Conservation (phyloP, 2,329 filamentous ascomycete species). For the Sclerotinia borealis region DNA sequence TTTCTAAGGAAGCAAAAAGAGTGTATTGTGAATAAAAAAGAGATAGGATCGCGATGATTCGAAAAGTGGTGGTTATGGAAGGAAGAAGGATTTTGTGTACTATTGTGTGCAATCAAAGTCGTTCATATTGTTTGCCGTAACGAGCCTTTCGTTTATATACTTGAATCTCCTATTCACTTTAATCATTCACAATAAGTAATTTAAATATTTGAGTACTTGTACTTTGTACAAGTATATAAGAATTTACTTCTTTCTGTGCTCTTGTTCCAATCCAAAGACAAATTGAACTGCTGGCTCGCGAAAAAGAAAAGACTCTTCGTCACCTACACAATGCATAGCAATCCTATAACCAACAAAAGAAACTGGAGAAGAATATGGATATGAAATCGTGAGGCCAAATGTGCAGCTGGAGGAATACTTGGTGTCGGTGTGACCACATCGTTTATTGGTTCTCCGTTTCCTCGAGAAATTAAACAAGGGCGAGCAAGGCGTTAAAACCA, state of each 20-base stretch:
- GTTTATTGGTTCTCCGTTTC: neutral
- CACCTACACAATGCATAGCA: neutral
- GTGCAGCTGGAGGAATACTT: neutral
- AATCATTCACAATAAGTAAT: neutral
- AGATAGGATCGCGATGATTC: constrained; percentile 5
- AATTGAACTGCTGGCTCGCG: neutral
- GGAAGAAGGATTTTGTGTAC: neutral
- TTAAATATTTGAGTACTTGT: neutral
- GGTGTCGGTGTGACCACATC: neutral
- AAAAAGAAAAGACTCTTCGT: neutral
- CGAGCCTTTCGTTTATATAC: neutral
- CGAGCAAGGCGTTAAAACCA: constrained; percentile 4
- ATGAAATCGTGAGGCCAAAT: neutral
- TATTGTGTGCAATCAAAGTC: neutral
- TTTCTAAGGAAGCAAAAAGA: neutral
- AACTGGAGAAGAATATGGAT: neutral
- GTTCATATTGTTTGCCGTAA: constrained; percentile 1
- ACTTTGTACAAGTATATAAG: neutral
- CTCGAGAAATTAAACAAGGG: neutral
- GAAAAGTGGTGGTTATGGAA: neutral
- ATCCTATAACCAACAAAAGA: neutral
- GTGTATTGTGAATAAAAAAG: neutral
- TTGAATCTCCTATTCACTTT: constrained; percentile 3
- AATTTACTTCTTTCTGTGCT: neutral
- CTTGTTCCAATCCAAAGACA: neutral